Percentiles rank a stretch among this genome's conserved stretches.
phyloP scores from a whole-genome alignment of 2,329 filamentous ascomycete species.

The Leptographium lundbergii region DNA sequence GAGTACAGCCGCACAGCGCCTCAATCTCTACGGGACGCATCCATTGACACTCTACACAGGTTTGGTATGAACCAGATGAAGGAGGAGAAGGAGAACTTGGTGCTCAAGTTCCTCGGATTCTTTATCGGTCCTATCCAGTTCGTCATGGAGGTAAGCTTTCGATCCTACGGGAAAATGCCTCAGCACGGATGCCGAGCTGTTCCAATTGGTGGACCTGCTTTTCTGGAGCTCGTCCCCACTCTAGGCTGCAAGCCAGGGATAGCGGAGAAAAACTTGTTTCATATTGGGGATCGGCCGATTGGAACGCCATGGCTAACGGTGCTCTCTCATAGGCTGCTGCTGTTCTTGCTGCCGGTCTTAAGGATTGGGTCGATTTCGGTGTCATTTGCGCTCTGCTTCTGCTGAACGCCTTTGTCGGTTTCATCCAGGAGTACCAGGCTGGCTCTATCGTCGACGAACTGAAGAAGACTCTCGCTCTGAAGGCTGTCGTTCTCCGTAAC shows the following conservation, averaged over 20 bases:
- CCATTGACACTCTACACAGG: slow-evolving; percentile 4
- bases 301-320: neutral
- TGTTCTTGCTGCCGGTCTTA: slow-evolving; percentile 67
- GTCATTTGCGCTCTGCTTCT: slow-evolving; percentile 70
- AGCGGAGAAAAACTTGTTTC: neutral
- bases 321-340: slow-evolving; percentile 45
- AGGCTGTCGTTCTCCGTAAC: slow-evolving; percentile 77
- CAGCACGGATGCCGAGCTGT: neutral
- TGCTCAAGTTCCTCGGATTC: slow-evolving; percentile 72
- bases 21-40: neutral
- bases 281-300: neutral
- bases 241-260: neutral
- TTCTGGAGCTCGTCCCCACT: neutral
- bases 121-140: slow-evolving; percentile 87
- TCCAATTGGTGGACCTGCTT: neutral
- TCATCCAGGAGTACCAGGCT: slow-evolving; percentile 81
- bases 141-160: slow-evolving; percentile 67
- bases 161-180: neutral
- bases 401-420: slow-evolving; percentile 76
- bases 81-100: slow-evolving; percentile 75
- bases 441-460: slow-evolving; percentile 83
- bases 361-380: slow-evolving; percentile 89
- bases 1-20: neutral
- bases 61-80: slow-evolving; percentile 75
- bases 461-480: slow-evolving; percentile 67